Base-by-base conservation (phyloP, 495 filamentous ascomycete genomes). In the Trichodelitschia bisporula region DNA sequence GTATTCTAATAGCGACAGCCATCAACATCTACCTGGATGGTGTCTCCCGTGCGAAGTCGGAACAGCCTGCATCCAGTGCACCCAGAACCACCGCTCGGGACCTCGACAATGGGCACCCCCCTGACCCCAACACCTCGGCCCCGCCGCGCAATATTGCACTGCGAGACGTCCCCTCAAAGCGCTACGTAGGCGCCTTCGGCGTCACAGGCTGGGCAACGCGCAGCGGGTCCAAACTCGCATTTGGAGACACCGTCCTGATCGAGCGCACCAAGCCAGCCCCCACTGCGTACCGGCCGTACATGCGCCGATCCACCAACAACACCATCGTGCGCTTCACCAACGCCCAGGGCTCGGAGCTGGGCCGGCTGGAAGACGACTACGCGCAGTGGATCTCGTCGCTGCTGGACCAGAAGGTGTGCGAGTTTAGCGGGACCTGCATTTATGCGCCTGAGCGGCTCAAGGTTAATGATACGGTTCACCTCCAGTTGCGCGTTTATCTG, bases 251-350 rank as follows among this genome's bases (percentile, higher is more conserved):
- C 14, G 69, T 93, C 37, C 71, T 59, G 29, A 91, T 97, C 29
- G 86, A 93, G 48, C 72, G 86, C 18, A 68, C 77, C 30, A 83
- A 70, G 49, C 72, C 71, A 4, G 68, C 70, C 31, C n/a, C n/a
- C n/a, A n/a, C n/a, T n/a, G n/a, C n/a, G n/a, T n/a, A n/a, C n/a
- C n/a, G n/a, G n/a, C n/a, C n/a, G n/a, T n/a, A n/a, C n/a, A n/a
- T n/a, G n/a, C n/a, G n/a, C n/a, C n/a, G n/a, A n/a, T n/a, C n/a
- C n/a, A n/a, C n/a, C n/a, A n/a, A 76, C 16, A 86, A 97, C 49
- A 69, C 92, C 19, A 61, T 97, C 29, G 89, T 93, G n/a, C 71
- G 86, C 11, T 95, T 97, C 46, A 91, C 76, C 2, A 89, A 80
- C 42, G 44, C 53, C 3, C 57, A 49, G 30, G 84, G 83, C 9